Conservation (phyloP, 108 stramenopile species). For the Bacterosira constricta region DNA sequence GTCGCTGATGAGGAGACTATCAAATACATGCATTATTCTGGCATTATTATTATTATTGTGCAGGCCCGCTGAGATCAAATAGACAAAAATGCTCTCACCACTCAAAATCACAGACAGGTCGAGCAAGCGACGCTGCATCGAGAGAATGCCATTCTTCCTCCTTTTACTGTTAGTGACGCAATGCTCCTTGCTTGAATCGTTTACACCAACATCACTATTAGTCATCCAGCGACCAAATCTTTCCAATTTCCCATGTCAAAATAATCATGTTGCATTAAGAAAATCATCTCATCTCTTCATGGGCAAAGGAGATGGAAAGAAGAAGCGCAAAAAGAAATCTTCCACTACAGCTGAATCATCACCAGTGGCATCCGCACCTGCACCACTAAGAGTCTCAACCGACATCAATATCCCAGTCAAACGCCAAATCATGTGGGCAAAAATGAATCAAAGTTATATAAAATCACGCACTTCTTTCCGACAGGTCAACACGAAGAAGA, state of each 20-base stretch:
- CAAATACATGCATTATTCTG: too few species aligned
- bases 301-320: constrained; percentile 80
- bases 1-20: too few species aligned
- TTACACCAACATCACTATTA: not conserved
- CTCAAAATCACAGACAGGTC: too few species aligned
- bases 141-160: too few species aligned
- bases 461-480: constrained; percentile 64
- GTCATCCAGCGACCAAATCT: not conserved
- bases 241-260: too few species aligned
- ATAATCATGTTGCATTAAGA: too few species aligned
- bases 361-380: constrained; percentile 12
- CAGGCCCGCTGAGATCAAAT: too few species aligned
- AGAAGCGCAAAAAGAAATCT: constrained; percentile 64
- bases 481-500: constrained; percentile 42
- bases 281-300: constrained; percentile 26
- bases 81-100: too few species aligned
- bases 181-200: not conserved
- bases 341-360: constrained; percentile 6
- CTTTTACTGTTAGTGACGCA: not conserved
- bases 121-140: too few species aligned
- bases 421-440: constrained; percentile 71
- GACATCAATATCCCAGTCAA: constrained; percentile 78
- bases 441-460: constrained; percentile 60
- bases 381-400: constrained; percentile 65
- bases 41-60: too few species aligned